Evolutionary conservation across 2,329 filamentous ascomycete species (phyloP).

Genomic region (Neophaeococcomyces aloes): DNA sequence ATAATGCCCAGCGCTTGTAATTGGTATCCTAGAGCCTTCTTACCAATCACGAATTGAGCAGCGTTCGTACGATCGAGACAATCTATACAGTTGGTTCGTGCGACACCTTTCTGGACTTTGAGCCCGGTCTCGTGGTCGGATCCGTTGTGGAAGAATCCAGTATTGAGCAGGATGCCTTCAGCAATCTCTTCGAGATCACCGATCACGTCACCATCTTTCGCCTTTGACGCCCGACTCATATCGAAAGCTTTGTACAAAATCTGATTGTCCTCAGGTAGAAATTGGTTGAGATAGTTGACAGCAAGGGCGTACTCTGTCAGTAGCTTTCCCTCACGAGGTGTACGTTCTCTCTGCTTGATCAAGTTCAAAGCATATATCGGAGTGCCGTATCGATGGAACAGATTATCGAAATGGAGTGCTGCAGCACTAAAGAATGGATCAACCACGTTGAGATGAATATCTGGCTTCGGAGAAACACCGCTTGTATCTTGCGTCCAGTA

Average conservation of each 20-base stretch:
- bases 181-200: conserved; percentile 81
- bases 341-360: conserved; percentile 78
- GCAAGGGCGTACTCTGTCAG: conserved; percentile 78
- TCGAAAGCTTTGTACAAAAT: conserved; percentile 95
- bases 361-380: conserved; percentile 88
- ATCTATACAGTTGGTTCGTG: conserved; percentile 94
- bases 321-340: conserved; percentile 82
- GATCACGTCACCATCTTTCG: conserved; percentile 86
- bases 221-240: conserved; percentile 93
- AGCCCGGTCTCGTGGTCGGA: conserved; percentile 55
- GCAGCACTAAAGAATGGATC: conserved; percentile 94
- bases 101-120: conserved; percentile 78
- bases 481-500: conserved; percentile 97
- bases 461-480: conserved; percentile 89
- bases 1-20: conserved; percentile 85
- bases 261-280: conserved; percentile 69
- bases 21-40: conserved; percentile 83
- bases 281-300: conserved; percentile 88
- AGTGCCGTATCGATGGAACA: conserved; percentile 86
- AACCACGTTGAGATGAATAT: conserved; percentile 87
- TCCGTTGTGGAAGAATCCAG: conserved; percentile 92
- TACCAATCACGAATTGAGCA: conserved; percentile 94
- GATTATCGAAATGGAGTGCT: conserved; percentile 85
- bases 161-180: conserved; percentile 72
- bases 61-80: conserved; percentile 95